A percentile compares a stretch with the other conserved stretches of the same genome.
Evolutionary conservation across 2,329 filamentous ascomycete species (phyloP).

Genomic region (Alternaria rosae): DNA sequence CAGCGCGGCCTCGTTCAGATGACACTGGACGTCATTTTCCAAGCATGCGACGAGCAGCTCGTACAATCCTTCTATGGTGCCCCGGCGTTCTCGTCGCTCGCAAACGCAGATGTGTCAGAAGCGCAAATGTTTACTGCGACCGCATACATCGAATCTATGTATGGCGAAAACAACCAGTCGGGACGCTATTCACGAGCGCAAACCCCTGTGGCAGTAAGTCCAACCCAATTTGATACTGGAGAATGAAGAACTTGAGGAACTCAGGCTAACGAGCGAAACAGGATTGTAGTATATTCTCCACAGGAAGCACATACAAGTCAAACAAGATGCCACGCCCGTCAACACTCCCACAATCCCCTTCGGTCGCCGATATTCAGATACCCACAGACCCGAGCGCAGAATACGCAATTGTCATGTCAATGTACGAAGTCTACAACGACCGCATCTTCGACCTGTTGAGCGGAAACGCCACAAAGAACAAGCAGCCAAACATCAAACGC

Average conservation of each 20-base stretch:
- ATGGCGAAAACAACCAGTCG: constrained; percentile 70
- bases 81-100: constrained; percentile 74
- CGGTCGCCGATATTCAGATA: constrained; percentile 74
- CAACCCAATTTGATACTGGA: constrained; percentile 15
- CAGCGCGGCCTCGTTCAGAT: constrained; percentile 93
- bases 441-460: constrained; percentile 93
- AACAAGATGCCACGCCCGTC: constrained; percentile 72
- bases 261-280: constrained; percentile 46
- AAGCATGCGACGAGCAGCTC: constrained; percentile 76
- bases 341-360: constrained; percentile 75
- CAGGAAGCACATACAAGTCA: constrained; percentile 60
- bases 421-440: constrained; percentile 99
- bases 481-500: constrained; percentile 62
- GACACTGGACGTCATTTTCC: constrained; percentile 86
- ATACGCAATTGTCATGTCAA: constrained; percentile 89
- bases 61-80: constrained; percentile 65
- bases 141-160: constrained; percentile 80
- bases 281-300: constrained; percentile 66
- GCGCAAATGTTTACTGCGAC: constrained; percentile 76
- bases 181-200: constrained; percentile 57
- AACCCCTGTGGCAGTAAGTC: constrained; percentile 57
- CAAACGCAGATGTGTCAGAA: constrained; percentile 80
- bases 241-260: constrained; percentile 29
- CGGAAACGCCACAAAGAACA: constrained; percentile 64
- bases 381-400: constrained; percentile 73